Evolutionary conservation across 352 stramenopile species (phyloP), one percentile per base, ranked within the genome.

Genomic region (Pythium myriotylum): DNA sequence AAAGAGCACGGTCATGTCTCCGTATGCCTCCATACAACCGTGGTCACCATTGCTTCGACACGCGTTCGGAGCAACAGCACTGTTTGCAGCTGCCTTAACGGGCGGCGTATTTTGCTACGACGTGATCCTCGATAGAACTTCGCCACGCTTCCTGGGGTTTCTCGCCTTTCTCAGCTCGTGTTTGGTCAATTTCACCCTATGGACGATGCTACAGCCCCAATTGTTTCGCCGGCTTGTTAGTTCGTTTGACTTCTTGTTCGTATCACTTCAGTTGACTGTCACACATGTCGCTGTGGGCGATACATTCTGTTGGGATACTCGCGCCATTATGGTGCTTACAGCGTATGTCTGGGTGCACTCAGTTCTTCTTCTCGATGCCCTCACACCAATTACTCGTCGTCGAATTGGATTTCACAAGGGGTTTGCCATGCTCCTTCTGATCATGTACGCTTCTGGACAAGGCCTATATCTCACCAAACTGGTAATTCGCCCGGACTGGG

Each of bases 241-340:
- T 9, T 73, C 65, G 40, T 79, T 77, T 23, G 72, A 79, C 33
- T 73, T 73, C 40, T n/a, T 50, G 12, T 75, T 75, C 27, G 24
- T 75, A 16, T 70, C 65, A 20, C 17, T 75, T 13, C 68, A 79
- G 50, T 45, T 75, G 19, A 62, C 59, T 1, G 9, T 72, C 13
- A 27, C 55, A 1, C 62, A 75, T 32, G 8, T 61, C 0, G 68
- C 59, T 13, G 40, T 68, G 0, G 70, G 68, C 22, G 65, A 75
- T 24, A 24, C 75, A 14, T 35, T 54, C 17, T 19, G 23, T 5
- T 79, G 68, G 72, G 65, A 75, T 32, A 24, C 8, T 0, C 58
- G 61, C 0, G 49, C 40, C 3, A 20, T 68, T 0, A 33, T 59
- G 0, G 57, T 72, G 13, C 20, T 59, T 2, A 23, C 63, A 10